A percentile compares a stretch with the other conserved stretches of the same genome.
These are phyloP conservation scores for Ochromonas danica DNA, from an alignment of 108 stramenopile species.

Conservation along the genomic window DNA sequence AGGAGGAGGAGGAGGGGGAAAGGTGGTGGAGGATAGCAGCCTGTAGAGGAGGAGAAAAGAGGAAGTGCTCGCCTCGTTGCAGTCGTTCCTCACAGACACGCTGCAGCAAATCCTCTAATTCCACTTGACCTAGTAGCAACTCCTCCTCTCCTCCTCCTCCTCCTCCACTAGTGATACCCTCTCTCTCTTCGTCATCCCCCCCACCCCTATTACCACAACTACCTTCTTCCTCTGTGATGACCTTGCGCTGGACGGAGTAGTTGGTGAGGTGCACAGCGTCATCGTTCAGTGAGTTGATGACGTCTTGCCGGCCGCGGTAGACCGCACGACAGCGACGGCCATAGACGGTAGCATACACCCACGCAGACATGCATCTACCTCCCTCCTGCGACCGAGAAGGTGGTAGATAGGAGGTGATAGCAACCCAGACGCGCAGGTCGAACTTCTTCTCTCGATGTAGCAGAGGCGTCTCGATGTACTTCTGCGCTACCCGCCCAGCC, in stretches of 20 bases:
- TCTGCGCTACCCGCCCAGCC: constrained; percentile 23
- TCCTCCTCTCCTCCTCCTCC: no score
- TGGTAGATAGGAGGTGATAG: not conserved
- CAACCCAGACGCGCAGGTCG: constrained; percentile 36
- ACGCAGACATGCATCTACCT: not conserved
- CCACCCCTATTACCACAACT: not conserved
- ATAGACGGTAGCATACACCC: constrained; percentile 5
- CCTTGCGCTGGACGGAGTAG: constrained; percentile 11
- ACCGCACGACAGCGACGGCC: not conserved
- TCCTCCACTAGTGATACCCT: no score
- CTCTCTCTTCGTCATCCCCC: not conserved
- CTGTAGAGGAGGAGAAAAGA: not conserved
- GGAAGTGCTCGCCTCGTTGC: not conserved
- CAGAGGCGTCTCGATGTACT: constrained; percentile 34
- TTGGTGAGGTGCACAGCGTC: constrained; percentile 11
- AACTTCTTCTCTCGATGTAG: constrained; percentile 22
- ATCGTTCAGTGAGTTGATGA: not conserved
- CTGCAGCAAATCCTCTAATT: not conserved
- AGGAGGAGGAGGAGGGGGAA: not conserved
- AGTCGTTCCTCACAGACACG: not conserved
- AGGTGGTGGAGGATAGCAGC: not conserved
- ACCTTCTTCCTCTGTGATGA: not conserved
- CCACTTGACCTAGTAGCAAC: not conserved
- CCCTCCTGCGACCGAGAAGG: not conserved
- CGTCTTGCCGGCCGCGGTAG: not conserved